phyloP scores from a whole-genome alignment of 345 rosid species.

The Rhodomyrtus tomentosa region DNA sequence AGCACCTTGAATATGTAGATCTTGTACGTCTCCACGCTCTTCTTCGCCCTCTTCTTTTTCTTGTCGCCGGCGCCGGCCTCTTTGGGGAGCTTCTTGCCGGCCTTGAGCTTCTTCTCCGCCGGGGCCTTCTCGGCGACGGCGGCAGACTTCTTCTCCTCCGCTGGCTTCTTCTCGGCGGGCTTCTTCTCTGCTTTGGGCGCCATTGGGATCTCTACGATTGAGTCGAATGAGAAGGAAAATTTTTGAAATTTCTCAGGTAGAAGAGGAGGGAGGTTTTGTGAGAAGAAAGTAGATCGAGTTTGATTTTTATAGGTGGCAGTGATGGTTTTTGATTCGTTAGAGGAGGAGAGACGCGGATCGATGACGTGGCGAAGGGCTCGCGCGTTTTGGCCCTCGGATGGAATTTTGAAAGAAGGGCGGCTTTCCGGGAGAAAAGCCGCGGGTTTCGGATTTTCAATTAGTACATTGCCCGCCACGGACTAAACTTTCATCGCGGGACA shows the following conservation, averaged over 20 bases:
- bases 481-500: neutral
- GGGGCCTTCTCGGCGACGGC: slow-evolving; percentile 52
- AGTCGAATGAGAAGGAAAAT: neutral
- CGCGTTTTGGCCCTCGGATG: neutral
- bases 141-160: slow-evolving; percentile 34
- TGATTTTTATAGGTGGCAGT: neutral
- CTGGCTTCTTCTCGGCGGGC: slow-evolving; percentile 36
- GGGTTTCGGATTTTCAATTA: neutral
- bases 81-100: slow-evolving; percentile 71
- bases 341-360: neutral
- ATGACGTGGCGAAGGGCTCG: neutral
- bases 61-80: slow-evolving; percentile 43
- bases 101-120: slow-evolving; percentile 75
- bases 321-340: neutral
- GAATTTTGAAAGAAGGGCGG: neutral
- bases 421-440: neutral
- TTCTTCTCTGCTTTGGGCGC: slow-evolving; percentile 64
- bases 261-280: neutral
- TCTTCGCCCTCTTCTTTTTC: slow-evolving; percentile 58
- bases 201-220: slow-evolving; percentile 1
- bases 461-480: neutral
- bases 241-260: neutral
- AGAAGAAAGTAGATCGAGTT: neutral
- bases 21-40: slow-evolving; percentile 62
- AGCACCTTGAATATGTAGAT: slow-evolving; percentile 44